Conservation (phyloP, 1,139 yeast species). For the Diutina scorzettiae region DNA sequence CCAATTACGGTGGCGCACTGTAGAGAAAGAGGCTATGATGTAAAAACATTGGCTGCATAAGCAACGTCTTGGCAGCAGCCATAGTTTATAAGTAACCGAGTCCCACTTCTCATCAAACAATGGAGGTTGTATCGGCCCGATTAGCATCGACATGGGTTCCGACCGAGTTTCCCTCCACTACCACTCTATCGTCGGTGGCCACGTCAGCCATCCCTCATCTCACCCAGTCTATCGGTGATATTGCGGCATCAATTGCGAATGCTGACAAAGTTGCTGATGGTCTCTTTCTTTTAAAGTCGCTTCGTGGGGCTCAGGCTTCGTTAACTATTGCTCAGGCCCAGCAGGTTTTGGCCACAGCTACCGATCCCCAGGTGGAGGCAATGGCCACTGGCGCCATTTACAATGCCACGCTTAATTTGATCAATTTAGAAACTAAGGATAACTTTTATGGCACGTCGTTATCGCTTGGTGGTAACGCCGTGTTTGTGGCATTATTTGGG, state of each 20-base stretch:
- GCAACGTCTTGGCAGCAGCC: too few species aligned
- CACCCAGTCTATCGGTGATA: constrained; percentile 8
- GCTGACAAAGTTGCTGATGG: constrained; percentile 11
- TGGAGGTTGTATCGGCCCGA: too few species aligned
- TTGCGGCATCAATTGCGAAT: constrained; percentile 9
- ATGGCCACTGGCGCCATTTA: constrained; percentile 9
- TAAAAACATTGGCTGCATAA: too few species aligned
- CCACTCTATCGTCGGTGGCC: constrained; percentile 11
- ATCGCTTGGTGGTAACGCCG: constrained; percentile 9
- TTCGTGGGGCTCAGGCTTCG: constrained; percentile 11
- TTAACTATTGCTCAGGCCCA: constrained; percentile 10
- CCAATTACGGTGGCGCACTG: too few species aligned
- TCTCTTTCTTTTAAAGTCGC: constrained; percentile 11
- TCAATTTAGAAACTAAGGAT: constrained; percentile 10
- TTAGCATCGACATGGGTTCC: constrained; percentile 11
- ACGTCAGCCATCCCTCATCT: constrained; percentile 10
- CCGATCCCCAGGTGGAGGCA: constrained; percentile 9
- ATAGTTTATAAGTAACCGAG: too few species aligned
- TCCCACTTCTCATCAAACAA: too few species aligned
- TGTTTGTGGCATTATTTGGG: constrained; percentile 9
- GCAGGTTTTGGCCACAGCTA: constrained; percentile 11
- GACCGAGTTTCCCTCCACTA: constrained; percentile 11
- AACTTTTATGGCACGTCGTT: constrained; percentile 10
- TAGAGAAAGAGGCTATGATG: too few species aligned
- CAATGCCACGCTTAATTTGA: constrained; percentile 11